Percentiles rank a stretch among this genome's conserved stretches.
Conservation (phyloP, 1,139 yeast genomes). For the Candida sojae region DNA sequence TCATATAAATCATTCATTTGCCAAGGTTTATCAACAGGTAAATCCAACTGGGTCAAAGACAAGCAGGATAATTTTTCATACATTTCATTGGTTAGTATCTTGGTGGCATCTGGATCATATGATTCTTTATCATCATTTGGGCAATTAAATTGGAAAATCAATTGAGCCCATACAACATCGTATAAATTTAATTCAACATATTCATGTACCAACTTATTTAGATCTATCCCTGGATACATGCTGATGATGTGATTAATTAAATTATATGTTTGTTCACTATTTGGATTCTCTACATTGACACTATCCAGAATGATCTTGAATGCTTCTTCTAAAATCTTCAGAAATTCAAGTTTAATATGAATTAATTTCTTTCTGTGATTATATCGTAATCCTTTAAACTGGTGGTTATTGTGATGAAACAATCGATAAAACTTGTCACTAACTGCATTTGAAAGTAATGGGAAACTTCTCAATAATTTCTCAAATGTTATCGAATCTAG, state of each 20-base stretch:
- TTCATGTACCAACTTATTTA: slow-evolving; percentile 59
- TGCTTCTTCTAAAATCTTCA: slow-evolving; percentile 37
- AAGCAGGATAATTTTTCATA: slow-evolving; percentile 51
- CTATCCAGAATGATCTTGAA: slow-evolving; percentile 43
- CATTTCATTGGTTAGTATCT: slow-evolving; percentile 29
- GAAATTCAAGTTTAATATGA: slow-evolving; percentile 34
- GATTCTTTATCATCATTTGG: slow-evolving; percentile 32
- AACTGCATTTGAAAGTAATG: slow-evolving; percentile 46
- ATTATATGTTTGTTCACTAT: slow-evolving; percentile 37
- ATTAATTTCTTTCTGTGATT: slow-evolving; percentile 29
- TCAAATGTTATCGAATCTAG: slow-evolving; percentile 34
- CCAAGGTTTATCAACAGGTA: slow-evolving; percentile 49
- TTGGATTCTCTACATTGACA: slow-evolving; percentile 36
- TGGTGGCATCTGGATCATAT: slow-evolving; percentile 30
- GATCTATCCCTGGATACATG: slow-evolving; percentile 50
- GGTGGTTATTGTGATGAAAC: slow-evolving; percentile 46
- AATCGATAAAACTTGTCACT: slow-evolving; percentile 47
- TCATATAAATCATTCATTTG: slow-evolving; percentile 44
- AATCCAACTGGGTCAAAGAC: slow-evolving; percentile 72
- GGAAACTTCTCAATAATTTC: slow-evolving; percentile 47
- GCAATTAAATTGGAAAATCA: slow-evolving; percentile 37
- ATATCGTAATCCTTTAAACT: slow-evolving; percentile 33
- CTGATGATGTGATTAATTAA: slow-evolving; percentile 32
- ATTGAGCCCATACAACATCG: slow-evolving; percentile 62
- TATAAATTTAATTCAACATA: slow-evolving; percentile 71